A percentile compares a stretch with the other conserved stretches of the same genome.
Evolutionary conservation across 2,329 filamentous ascomycete species (phyloP).

Genomic region (Hymenoscyphus fructigenus): DNA sequence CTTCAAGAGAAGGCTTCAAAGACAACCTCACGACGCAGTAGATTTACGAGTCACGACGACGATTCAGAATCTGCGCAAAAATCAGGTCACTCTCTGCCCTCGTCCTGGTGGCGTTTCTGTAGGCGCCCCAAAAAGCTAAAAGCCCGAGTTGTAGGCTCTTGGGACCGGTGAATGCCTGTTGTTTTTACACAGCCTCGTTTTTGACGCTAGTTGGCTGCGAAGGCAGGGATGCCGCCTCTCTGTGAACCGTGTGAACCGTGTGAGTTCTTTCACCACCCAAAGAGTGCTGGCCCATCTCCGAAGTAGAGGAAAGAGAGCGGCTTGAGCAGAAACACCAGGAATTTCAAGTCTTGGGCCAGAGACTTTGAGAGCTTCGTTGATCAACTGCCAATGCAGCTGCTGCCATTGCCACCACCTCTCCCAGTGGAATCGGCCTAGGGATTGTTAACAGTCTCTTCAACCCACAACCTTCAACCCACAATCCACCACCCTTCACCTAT

Average conservation of each 20-base stretch:
- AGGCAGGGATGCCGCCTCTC: not conserved
- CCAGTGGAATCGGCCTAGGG: not conserved
- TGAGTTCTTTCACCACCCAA: constrained; percentile 1
- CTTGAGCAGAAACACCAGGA: constrained; percentile 1
- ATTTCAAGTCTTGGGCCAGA: not conserved
- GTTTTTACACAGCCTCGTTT: constrained; percentile 6
- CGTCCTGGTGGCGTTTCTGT: not conserved
- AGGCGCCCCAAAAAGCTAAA: not conserved
- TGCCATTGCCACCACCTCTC: not conserved
- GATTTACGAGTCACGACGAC: not conserved
- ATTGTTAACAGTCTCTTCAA: not conserved
- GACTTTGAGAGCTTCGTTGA: not conserved
- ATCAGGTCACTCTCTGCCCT: not conserved
- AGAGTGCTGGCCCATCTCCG: not conserved
- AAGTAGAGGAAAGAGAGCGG: not conserved
- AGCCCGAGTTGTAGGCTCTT: not conserved
- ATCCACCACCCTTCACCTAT: not conserved
- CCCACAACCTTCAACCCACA: too few species aligned
- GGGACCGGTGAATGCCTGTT: not conserved
- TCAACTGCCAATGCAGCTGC: not conserved
- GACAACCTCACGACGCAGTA: not conserved
- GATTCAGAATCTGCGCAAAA: not conserved
- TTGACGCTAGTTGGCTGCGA: constrained; percentile 2
- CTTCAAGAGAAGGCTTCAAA: too few species aligned
- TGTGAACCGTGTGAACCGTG: not conserved